phyloP scores from a whole-genome alignment of 768 basidiomycete species.

The Tylopilus rubrobrunneus region DNA sequence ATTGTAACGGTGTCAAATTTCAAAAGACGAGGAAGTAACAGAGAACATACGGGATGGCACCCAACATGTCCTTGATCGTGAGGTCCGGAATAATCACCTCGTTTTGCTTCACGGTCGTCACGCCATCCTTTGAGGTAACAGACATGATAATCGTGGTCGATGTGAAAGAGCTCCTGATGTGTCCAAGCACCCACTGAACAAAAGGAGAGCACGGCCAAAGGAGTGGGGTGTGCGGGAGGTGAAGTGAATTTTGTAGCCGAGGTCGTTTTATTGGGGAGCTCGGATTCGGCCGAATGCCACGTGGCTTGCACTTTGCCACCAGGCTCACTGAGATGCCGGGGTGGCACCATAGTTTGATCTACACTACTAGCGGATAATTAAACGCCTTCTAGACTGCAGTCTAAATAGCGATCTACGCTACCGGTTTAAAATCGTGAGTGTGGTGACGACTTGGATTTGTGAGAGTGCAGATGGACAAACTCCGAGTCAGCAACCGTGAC shows the following conservation, averaged over 20 bases:
- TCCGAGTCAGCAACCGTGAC: neutral
- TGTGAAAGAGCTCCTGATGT: constrained; percentile 5
- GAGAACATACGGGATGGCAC: constrained; percentile 70
- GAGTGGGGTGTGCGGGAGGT: neutral
- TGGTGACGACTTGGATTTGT: no score
- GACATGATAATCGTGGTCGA: constrained; percentile 20
- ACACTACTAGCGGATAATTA: no score
- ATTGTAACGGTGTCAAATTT: neutral
- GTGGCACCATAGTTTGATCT: no score
- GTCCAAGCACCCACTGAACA: neutral
- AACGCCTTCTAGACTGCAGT: neutral
- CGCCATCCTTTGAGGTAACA: constrained; percentile 9
- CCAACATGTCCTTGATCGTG: constrained; percentile 81
- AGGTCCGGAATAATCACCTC: constrained; percentile 75
- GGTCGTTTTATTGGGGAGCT: constrained; percentile 28
- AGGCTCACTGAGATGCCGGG: no score
- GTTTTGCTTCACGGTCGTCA: constrained; percentile 48
- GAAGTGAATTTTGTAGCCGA: neutral
- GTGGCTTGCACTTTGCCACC: constrained; percentile 10
- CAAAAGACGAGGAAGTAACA: constrained; percentile 1
- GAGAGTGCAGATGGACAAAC: neutral
- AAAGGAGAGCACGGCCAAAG: neutral
- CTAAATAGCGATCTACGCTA: neutral
- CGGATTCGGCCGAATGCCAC: constrained; percentile 28
- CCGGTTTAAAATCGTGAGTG: neutral